Evolutionary conservation across 108 stramenopile genomes (phyloP).

Genomic region (Pelagomonas calceolata): DNA sequence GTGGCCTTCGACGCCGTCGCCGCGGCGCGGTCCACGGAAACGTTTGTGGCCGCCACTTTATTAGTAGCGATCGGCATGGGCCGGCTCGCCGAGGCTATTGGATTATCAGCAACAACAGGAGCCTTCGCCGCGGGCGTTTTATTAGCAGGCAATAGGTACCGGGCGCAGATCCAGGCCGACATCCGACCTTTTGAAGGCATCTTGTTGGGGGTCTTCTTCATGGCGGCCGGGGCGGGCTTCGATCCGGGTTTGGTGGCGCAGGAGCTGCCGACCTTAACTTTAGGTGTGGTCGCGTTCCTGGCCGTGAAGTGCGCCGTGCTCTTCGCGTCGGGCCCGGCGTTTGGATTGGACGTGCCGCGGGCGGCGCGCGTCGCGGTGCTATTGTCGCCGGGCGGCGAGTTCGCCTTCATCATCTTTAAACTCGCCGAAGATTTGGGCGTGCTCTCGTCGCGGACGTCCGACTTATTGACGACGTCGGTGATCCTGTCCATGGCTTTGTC

Average conservation of each 20-base stretch:
- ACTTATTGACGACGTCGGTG: conserved; percentile 51
- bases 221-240: conserved; percentile 55
- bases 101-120: conserved; percentile 51
- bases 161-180: conserved; percentile 68
- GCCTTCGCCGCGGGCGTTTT: conserved; percentile 69
- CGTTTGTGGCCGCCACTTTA: conserved; percentile 57
- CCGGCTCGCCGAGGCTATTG: conserved; percentile 43
- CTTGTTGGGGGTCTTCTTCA: conserved; percentile 60
- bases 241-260: conserved; percentile 44
- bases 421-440: conserved; percentile 51
- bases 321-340: conserved; percentile 45
- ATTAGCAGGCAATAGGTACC: conserved; percentile 51
- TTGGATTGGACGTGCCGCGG: conserved; percentile 48
- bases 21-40: conserved; percentile 48
- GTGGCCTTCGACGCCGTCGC: conserved; percentile 61
- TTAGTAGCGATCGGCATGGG: conserved; percentile 65
- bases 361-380: conserved; percentile 48
- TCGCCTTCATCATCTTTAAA: conserved; percentile 62
- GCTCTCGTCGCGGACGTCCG: conserved; percentile 37
- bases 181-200: conserved; percentile 69
- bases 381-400: conserved; percentile 59
- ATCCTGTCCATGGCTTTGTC: conserved; percentile 67
- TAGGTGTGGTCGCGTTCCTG: conserved; percentile 47
- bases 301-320: conserved; percentile 44
- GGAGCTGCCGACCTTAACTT: conserved; percentile 56